phyloP scores from a whole-genome alignment of 371 early-diverging fungal species.

The Zychaea mexicana region DNA sequence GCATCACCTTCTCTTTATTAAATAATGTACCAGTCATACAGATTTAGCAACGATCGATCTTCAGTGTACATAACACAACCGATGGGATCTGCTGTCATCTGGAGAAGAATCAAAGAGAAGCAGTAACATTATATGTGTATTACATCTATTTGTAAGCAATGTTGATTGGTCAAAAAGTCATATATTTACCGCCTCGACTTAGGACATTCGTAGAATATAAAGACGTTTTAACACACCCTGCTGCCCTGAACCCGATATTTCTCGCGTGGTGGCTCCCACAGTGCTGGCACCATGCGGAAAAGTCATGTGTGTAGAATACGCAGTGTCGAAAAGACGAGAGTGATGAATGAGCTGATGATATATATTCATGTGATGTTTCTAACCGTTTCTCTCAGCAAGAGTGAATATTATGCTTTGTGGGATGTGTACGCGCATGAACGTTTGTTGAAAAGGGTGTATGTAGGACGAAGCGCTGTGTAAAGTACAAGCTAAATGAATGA shows the following conservation, averaged over 20 bases:
- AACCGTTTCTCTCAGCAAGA: no score
- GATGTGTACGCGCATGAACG: no score
- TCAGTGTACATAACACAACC: neutral
- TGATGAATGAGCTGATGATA: neutral
- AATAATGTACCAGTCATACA: neutral
- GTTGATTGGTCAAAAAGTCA: no score
- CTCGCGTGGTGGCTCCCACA: neutral
- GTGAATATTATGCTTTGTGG: no score
- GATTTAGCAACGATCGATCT: neutral
- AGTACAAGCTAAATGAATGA: neutral
- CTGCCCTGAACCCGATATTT: neutral
- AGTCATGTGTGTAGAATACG: neutral
- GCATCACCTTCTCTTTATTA: neutral
- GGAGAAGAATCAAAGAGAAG: no score
- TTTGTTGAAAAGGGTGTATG: no score
- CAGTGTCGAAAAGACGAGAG: neutral
- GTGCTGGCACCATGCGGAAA: neutral
- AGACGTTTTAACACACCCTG: no score
- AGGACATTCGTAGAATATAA: no score
- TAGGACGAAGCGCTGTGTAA: neutral
- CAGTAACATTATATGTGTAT: no score
- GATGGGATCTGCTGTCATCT: no score
- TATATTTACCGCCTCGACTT: no score
- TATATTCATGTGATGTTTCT: neutral
- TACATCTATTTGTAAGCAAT: no score